phyloP scores from a whole-genome alignment of 1,139 yeast species.

The Scheffersomyces segobiensis region DNA sequence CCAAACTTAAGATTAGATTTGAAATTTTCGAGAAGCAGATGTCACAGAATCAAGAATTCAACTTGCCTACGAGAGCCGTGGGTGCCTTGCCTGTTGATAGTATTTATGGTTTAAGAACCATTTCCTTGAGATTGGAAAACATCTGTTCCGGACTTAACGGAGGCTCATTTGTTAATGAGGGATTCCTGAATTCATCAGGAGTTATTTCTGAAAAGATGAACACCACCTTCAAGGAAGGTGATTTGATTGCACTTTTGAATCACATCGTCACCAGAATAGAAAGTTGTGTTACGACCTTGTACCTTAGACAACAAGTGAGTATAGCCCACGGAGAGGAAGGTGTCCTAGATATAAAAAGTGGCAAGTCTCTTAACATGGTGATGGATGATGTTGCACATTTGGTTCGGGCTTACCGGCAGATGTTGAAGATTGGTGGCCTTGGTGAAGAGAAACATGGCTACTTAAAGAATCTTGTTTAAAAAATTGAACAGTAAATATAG shows the following conservation, averaged over 20 bases:
- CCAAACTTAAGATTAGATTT: slow-evolving; percentile 58
- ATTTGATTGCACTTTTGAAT: slow-evolving; percentile 52
- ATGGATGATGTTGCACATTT: slow-evolving; percentile 25
- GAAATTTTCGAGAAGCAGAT: slow-evolving; percentile 40
- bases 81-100: slow-evolving; percentile 46
- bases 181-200: slow-evolving; percentile 28
- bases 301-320: slow-evolving; percentile 35
- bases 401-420: slow-evolving; percentile 1
- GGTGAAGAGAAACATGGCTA: background rate
- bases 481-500: background rate
- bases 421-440: background rate
- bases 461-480: background rate
- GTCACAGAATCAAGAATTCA: slow-evolving; percentile 17
- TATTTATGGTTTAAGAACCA: slow-evolving; percentile 47
- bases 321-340: slow-evolving; percentile 24
- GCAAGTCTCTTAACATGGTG: slow-evolving; percentile 23
- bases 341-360: slow-evolving; percentile 21
- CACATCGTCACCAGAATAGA: slow-evolving; percentile 67
- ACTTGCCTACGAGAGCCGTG: slow-evolving; percentile 25
- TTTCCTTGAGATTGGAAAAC: slow-evolving; percentile 51
- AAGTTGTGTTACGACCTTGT: slow-evolving; percentile 44
- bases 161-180: slow-evolving; percentile 25
- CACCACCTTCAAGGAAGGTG: slow-evolving; percentile 32
- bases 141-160: slow-evolving; percentile 42
- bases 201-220: slow-evolving; percentile 23